Evolutionary conservation across 257 asterid species (phyloP), one percentile per base, ranked within the genome.

Genomic region (Solanum medicagineum): DNA sequence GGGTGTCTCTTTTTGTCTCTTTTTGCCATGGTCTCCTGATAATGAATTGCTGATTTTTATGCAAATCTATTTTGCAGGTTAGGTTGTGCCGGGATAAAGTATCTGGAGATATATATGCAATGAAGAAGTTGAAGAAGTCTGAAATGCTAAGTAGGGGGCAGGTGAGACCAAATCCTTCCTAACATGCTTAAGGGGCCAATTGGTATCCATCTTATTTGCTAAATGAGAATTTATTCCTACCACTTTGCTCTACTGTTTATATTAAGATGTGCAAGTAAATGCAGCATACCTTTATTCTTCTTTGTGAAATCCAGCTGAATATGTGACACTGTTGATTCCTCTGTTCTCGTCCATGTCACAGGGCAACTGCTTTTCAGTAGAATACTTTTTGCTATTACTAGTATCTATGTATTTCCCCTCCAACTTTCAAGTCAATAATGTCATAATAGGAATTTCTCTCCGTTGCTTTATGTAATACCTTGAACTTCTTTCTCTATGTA

Each of bases 111-210:
- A 88, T 92, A 86, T 95, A 89, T 73, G 99, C 99, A 40, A 95
- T 95, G 97, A 95, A 95, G 87, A 94, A 94, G 93, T 87, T 94
- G 92, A 92, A 92, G 89, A 95, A 95, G 87, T 90, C 98, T 11
- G 99, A 95, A 85, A 95, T 95, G 98, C 93, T 94, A 85, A 90
- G 91, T 81, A 88, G 98, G 85, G 99, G 99, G 82, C 99, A 94
- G 98, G 98, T 95, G 82, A 83, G 90, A 57, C 81, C 83, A 53
- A 59, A 84, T 14, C 65, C 65, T 79, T 79, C 63, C 16, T 79
- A 77, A 26, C 62, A 4, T 51, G 83, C 60, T 77, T 77, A 79
- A 79, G 65, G 26, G 16, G 10, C 17, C 47, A 29, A 49, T 49
- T 75, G 4, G 0, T 71, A 69, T 42, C 55, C 19, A 10, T 44